A percentile compares a stretch with the other conserved stretches of the same genome.
Conservation (phyloP, 2,329 filamentous ascomycete genomes). For the Fusarium veterinarium region DNA sequence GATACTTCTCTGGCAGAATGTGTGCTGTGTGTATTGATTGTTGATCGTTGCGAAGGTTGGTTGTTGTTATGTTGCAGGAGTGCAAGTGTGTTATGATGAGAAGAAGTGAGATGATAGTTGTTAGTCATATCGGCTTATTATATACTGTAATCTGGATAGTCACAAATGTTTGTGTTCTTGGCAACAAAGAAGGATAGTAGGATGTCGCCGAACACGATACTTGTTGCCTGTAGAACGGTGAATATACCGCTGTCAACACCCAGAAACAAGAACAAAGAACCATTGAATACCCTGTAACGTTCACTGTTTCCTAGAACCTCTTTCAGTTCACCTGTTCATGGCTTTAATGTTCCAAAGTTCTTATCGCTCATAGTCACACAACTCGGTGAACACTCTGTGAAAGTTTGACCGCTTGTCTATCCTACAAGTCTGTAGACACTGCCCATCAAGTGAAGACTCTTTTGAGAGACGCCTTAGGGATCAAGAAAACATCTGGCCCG, state of each 20-base stretch:
- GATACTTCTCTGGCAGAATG: neutral
- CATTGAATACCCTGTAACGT: fast-evolving
- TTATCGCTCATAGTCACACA: too few relatives aligned
- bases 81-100: neutral
- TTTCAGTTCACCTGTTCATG: fast-evolving
- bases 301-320: fast-evolving
- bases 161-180: neutral
- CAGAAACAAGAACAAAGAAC: neutral
- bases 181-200: neutral
- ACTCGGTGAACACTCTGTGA: too few relatives aligned
- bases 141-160: neutral
- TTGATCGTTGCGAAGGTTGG: neutral
- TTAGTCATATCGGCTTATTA: neutral
- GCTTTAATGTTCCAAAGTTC: too few relatives aligned
- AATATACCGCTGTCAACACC: fast-evolving
- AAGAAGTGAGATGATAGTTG: neutral
- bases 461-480: too few relatives aligned
- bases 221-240: neutral
- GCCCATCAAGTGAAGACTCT: too few relatives aligned
- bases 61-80: neutral
- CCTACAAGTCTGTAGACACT: too few relatives aligned
- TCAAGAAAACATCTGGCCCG: too few relatives aligned
- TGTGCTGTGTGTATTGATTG: neutral
- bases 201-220: neutral
- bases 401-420: too few relatives aligned